Base-by-base conservation (phyloP, 2,329 filamentous ascomycete genomes). In the Hypoxylon sp. region DNA sequence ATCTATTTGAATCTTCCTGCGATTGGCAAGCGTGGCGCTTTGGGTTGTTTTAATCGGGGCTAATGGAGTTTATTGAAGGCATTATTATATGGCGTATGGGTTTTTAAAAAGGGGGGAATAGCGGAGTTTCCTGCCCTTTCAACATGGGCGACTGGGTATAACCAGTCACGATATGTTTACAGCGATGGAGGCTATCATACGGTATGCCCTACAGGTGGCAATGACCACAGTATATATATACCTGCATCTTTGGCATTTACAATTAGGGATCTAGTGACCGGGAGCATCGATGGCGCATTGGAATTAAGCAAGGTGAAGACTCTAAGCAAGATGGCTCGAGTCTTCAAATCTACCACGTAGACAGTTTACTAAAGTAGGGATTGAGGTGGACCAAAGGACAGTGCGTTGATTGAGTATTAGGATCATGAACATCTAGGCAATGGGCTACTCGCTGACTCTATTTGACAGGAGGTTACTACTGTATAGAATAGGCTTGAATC, bases 31-130 rank as follows among this genome's bases (percentile, higher is more conserved):
- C 70, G 68, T 31, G 70, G 68, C 70, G 67, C 68, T 69, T 64
- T 62, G 55, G 68, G 57, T 69, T 72, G 50, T 53, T 66, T 63
- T 71, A 51, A 14, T 37, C 29, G 26, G 19, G 33, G n/a, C 11
- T 47, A 48, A 35, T 31, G 39, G 60, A 39, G n/a, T 31, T 62
- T 59, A 13, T 47, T 61, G 50, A 54, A 47, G 51, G 59, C 70
- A 72, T 72, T 69, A 46, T 50, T 69, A 46, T 50, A 66, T 51
- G 68, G 70, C 68, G 70, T 55, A 70, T 67, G 61, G n/a, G 47
- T 50, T 65, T 22, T 46, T 8, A 66, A 72, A 71, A 61, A 47
- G 63, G 22, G 9, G 37, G 48, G 37, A 39, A 48, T 33, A 26
- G 22, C 35, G 35, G 29, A 31, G 54, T 19, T 66, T 22, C 35